A percentile compares a stretch with the other conserved stretches of the same genome.
phyloP scores from a whole-genome alignment of 2,329 filamentous ascomycete genomes.

The Talaromyces marneffei region DNA sequence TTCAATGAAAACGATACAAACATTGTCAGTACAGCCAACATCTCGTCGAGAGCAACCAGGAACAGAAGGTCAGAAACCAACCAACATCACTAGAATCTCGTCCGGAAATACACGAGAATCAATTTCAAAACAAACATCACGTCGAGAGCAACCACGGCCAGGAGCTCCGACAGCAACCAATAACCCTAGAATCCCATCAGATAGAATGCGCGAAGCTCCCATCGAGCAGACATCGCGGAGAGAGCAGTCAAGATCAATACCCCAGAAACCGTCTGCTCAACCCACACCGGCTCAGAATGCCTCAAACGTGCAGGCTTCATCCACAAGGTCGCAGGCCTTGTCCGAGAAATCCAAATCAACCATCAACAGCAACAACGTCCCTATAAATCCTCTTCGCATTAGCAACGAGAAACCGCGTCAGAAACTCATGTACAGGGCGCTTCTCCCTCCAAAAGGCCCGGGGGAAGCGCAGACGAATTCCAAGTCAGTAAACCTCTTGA shows the following conservation, averaged over 20 bases:
- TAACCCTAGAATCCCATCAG: not conserved
- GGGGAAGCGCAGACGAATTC: conserved; percentile 13
- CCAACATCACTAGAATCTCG: not conserved
- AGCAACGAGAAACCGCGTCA: conserved; percentile 32
- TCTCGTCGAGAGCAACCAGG: not conserved
- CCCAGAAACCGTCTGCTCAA: not conserved
- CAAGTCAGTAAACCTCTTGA: conserved; percentile 28
- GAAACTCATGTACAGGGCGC: conserved; percentile 41
- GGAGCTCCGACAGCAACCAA: not conserved
- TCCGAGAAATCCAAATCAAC: not conserved
- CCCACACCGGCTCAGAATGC: not conserved
- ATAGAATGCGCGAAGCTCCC: not conserved
- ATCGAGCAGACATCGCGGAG: not conserved
- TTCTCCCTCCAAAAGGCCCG: conserved; percentile 23
- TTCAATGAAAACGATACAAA: not conserved
- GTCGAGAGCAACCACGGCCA: not conserved
- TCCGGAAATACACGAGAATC: not conserved
- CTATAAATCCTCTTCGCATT: conserved; percentile 28
- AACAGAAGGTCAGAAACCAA: not conserved
- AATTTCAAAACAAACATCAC: not conserved
- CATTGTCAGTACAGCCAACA: not conserved
- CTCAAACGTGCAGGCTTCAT: not conserved
- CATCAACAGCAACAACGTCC: conserved; percentile 3
- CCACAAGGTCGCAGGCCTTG: not conserved
- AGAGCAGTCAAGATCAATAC: not conserved